Conservation (phyloP, 768 basidiomycete genomes). For the Tylopilus sp. region DNA sequence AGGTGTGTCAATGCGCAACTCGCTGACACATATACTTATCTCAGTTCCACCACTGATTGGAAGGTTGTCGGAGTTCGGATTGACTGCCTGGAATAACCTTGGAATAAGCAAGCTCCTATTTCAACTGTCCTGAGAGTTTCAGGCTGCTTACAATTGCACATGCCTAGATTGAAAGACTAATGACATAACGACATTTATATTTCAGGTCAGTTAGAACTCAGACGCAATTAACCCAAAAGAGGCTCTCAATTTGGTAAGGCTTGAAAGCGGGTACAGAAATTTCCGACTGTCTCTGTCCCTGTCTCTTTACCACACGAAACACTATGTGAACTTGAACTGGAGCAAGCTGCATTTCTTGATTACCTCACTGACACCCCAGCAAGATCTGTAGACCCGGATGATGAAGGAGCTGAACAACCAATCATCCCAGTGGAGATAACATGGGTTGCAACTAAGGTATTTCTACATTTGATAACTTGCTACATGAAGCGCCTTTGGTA, state of each 20-base stretch:
- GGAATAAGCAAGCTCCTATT: too few relatives aligned
- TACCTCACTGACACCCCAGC: neutral
- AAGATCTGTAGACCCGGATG: neutral
- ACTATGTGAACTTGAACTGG: neutral
- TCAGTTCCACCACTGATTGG: too few relatives aligned
- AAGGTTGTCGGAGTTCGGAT: neutral
- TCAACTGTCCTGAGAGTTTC: too few relatives aligned
- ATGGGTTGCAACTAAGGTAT: neutral
- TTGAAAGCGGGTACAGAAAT: neutral
- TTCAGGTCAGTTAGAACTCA: neutral
- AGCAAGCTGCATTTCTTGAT: slow-evolving; percentile 1
- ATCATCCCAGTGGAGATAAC: neutral
- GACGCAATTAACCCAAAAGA: neutral
- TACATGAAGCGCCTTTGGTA: neutral
- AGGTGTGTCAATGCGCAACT: too few relatives aligned
- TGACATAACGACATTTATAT: neutral
- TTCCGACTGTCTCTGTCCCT: neutral
- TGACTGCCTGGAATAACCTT: neutral
- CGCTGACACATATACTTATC: too few relatives aligned
- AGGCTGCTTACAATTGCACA: too few relatives aligned
- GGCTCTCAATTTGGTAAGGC: neutral
- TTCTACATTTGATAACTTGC: neutral
- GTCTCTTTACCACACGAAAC: neutral
- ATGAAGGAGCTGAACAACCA: neutral
- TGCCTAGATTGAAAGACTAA: neutral